A percentile compares a stretch with the other conserved stretches of the same genome.
Evolutionary conservation across 2,329 filamentous ascomycete genomes (phyloP).

Genomic region (Raffaelea deltoideospora): DNA sequence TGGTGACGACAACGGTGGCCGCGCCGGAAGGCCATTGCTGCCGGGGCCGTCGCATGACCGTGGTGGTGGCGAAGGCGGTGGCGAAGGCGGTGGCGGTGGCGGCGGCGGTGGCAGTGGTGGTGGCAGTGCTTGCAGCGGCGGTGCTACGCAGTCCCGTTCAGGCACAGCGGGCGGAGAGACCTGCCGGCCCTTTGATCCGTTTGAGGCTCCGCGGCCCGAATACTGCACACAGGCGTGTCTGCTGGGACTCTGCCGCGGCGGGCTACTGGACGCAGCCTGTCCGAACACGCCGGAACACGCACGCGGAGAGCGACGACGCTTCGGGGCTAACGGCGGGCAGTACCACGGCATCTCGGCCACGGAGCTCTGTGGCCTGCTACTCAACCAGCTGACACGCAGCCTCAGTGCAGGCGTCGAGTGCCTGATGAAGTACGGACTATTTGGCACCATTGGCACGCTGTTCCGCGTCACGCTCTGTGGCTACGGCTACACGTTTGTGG

Average conservation of each 20-base stretch:
- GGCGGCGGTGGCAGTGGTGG: neutral
- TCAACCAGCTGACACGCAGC: slow-evolving; percentile 1
- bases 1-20: too few species aligned
- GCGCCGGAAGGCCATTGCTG: too few species aligned
- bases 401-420: slow-evolving; percentile 1
- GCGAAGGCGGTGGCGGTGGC: neutral
- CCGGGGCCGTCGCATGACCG: too few species aligned
- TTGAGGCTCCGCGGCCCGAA: neutral
- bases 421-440: neutral
- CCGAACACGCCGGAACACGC: slow-evolving; percentile 3
- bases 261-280: slow-evolving; percentile 2
- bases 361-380: neutral
- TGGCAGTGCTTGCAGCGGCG: too few species aligned
- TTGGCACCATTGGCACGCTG: slow-evolving; percentile 2
- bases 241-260: neutral
- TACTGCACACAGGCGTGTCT: slow-evolving; percentile 5
- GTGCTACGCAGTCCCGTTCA: too few species aligned
- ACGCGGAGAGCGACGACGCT: too few species aligned
- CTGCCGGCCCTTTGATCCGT: neutral
- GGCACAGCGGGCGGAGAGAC: too few species aligned
- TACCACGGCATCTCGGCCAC: neutral
- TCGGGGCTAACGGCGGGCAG: neutral
- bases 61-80: neutral
- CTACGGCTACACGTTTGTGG: slow-evolving; percentile 5
- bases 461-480: slow-evolving; percentile 1